Evolutionary conservation across 164 flowering plant species (phyloP), one percentile per base, ranked within the genome.

Genomic region (Aristolochia fimbriata): DNA sequence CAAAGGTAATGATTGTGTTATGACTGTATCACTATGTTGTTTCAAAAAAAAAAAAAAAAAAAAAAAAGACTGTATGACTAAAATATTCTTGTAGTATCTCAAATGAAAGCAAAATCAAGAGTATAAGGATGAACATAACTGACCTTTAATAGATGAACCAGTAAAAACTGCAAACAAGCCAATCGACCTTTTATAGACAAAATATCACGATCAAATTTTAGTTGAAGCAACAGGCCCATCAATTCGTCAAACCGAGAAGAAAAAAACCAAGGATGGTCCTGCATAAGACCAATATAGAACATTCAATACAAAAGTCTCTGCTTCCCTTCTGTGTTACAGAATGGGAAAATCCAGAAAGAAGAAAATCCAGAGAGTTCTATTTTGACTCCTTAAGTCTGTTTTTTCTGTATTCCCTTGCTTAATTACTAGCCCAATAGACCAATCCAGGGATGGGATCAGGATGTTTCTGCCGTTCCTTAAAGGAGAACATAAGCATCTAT

Each of bases 261-360:
- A 66, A 74, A 74, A 75, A 88, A 88, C 85, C 80, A 74, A 59
- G 77, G 47, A 68, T 85, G 88, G 58, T 79, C 88, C 97, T 91
- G 88, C 69, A 74, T 20, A 71, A 70, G 50, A 52, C 20, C 16
- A 66, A 20, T 31, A 2, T 37, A 51, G 12, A 37, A 51, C n/a
- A 50, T 20, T 31, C 31, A 46, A 20, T 7, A 55, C 30, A 22
- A 23, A 10, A 23, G 25, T 20, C 23, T 52, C 56, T 23, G 30
- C 15, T 52, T 27, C 30, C 30, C 5, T 27, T 27, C 5, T 27
- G 30, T 27, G 2, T 2, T 27, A 27, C 30, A 27, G 2, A 27
- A 27, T 5, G 5, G 30, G 3, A 2, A 27, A 27, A 37, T 37
- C 43, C 11, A 37, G 43, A 37, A 37, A 37, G 43, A 37, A 37